phyloP scores from a whole-genome alignment of 169 alveolate genomes.

The Plasmodium berghei region DNA sequence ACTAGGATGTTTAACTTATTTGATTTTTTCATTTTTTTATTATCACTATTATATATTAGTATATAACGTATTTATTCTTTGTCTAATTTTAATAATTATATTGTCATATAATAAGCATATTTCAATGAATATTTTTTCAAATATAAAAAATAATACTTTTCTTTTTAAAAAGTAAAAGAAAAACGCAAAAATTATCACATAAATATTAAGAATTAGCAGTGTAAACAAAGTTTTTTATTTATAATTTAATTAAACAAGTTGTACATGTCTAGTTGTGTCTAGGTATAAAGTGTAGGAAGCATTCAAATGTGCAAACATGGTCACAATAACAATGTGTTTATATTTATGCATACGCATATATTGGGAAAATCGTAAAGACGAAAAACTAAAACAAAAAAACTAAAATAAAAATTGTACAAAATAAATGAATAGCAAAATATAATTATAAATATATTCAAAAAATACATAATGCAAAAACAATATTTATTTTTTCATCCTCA shows the following conservation, averaged over 20 bases:
- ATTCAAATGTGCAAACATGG: not conserved
- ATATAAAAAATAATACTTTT: conserved; percentile 4
- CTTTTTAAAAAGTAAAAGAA: not conserved
- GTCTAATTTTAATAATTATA: not conserved
- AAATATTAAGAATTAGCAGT: conserved; percentile 10
- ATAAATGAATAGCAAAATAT: conserved; percentile 2
- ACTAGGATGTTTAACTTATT: conserved; percentile 49
- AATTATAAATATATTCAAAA: conserved; percentile 24
- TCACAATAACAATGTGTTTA: not conserved
- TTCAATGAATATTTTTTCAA: not conserved
- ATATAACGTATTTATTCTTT: not conserved
- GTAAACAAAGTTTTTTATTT: conserved; percentile 10
- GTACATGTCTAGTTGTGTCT: conserved; percentile 5
- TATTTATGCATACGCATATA: too few species aligned
- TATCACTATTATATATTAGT: not conserved
- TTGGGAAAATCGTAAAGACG: not conserved
- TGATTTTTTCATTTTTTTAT: conserved; percentile 33
- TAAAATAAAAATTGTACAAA: conserved; percentile 5
- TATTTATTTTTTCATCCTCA: not conserved
- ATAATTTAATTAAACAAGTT: not conserved
- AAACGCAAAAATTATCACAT: conserved; percentile 2
- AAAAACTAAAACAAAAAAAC: conserved; percentile 60
- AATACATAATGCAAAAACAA: conserved; percentile 17
- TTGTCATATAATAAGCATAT: conserved; percentile 6
- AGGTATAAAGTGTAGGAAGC: conserved; percentile 5